Conservation (phyloP, 345 rosid genomes). For the Populus deltoides region DNA sequence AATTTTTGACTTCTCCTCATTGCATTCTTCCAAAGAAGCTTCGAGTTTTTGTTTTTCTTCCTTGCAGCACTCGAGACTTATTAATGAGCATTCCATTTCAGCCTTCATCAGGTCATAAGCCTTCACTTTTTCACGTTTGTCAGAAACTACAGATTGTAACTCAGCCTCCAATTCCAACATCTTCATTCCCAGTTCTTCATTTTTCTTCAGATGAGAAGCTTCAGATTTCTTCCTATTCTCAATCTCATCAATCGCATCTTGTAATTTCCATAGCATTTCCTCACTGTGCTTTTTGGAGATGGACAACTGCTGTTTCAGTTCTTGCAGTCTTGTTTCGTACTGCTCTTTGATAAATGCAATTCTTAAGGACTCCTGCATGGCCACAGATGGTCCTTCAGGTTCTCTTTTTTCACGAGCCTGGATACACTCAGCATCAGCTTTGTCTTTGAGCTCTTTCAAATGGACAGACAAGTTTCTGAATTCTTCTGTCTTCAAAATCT, state of each 20-base stretch:
- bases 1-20: constrained; percentile 54
- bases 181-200: constrained; percentile 69
- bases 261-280: constrained; percentile 88
- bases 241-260: constrained; percentile 81
- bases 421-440: constrained; percentile 66
- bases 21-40: constrained; percentile 56
- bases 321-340: constrained; percentile 77
- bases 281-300: constrained; percentile 85
- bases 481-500: constrained; percentile 83
- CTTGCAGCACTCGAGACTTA: constrained; percentile 95
- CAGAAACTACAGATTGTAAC: constrained; percentile 53
- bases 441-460: constrained; percentile 85
- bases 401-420: constrained; percentile 58
- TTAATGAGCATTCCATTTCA: constrained; percentile 83
- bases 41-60: constrained; percentile 89
- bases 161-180: constrained; percentile 72
- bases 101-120: constrained; percentile 84
- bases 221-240: constrained; percentile 76
- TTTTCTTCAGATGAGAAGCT: constrained; percentile 71
- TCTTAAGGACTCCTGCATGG: constrained; percentile 89
- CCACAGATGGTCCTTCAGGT: constrained; percentile 49
- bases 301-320: constrained; percentile 77
- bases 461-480: constrained; percentile 71
- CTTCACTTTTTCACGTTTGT: constrained; percentile 72
- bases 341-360: constrained; percentile 96